Evolutionary conservation across 2,329 filamentous ascomycete genomes (phyloP).

Genomic region (Pseudogymnoascus sp.): DNA sequence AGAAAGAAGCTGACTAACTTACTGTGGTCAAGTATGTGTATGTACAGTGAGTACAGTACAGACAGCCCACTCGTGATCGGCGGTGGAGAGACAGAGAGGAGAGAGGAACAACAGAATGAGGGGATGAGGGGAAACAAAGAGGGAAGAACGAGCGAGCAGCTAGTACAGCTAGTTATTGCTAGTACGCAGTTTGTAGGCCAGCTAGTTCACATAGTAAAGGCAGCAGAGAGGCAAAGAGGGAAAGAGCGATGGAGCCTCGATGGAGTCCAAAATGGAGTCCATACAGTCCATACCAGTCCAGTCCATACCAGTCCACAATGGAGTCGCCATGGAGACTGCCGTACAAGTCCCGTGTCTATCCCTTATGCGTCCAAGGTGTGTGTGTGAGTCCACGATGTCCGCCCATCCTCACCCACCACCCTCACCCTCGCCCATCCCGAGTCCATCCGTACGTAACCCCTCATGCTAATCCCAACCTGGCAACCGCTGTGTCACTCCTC

Average conservation of each 20-base stretch:
- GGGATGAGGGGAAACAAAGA: neutral
- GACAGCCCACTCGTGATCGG: neutral
- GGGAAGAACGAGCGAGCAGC: neutral
- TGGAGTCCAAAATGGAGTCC: too few species aligned
- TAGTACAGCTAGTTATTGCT: too few species aligned
- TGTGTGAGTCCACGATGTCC: too few species aligned
- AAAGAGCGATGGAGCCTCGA: too few species aligned
- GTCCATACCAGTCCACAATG: too few species aligned
- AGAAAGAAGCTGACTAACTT: neutral
- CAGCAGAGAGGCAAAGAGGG: neutral
- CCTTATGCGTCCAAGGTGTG: neutral
- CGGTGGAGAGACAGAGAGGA: neutral
- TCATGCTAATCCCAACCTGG: neutral
- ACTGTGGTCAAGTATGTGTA: too few species aligned
- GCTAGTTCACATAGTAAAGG: neutral
- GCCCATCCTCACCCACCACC: too few species aligned
- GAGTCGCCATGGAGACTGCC: neutral
- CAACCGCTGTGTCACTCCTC: neutral
- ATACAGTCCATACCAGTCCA: too few species aligned
- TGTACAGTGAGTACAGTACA: too few species aligned
- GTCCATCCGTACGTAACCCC: neutral
- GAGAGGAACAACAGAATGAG: neutral
- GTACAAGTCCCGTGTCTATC: neutral
- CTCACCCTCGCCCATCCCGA: neutral
- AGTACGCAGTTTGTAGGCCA: too few species aligned